These are phyloP conservation scores for Chaetomium cochliodes DNA, from an alignment of 495 filamentous ascomycete species.

Conservation along the genomic window DNA sequence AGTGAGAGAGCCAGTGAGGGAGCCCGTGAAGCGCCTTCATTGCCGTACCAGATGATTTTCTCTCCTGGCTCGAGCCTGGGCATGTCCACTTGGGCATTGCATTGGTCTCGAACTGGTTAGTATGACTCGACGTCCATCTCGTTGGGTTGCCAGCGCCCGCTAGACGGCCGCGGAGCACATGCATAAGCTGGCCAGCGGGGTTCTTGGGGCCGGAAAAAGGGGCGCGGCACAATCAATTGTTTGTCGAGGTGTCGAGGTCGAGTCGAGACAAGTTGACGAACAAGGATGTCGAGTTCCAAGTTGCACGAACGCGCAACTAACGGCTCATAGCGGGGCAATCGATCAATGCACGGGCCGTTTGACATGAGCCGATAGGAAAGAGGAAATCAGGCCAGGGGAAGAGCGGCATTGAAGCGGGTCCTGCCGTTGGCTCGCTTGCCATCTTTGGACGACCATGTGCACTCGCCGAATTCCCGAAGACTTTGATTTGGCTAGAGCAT, in stretches of 20 bases:
- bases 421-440: background rate
- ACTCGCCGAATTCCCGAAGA: slow-evolving; percentile 2
- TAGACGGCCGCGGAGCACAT: background rate
- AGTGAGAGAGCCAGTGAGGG: slow-evolving; percentile 36
- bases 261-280: background rate
- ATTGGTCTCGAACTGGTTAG: slow-evolving; percentile 15
- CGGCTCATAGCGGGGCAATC: background rate
- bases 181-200: background rate
- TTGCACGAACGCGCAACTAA: background rate
- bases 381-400: background rate
- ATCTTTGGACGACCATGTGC: background rate
- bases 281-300: background rate
- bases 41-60: slow-evolving; percentile 24
- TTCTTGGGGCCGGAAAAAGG: background rate
- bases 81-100: slow-evolving; percentile 1
- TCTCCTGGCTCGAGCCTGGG: no score
- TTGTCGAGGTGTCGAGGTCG: background rate
- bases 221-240: background rate
- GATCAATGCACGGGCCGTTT: background rate
- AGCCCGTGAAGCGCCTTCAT: slow-evolving; percentile 31
- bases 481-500: no score
- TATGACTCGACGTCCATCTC: background rate
- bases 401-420: no score
- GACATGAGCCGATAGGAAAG: background rate
- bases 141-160: no score